Evolutionary conservation across 495 filamentous ascomycete species (phyloP).

Genomic region (Lasiosphaeris hirsuta): DNA sequence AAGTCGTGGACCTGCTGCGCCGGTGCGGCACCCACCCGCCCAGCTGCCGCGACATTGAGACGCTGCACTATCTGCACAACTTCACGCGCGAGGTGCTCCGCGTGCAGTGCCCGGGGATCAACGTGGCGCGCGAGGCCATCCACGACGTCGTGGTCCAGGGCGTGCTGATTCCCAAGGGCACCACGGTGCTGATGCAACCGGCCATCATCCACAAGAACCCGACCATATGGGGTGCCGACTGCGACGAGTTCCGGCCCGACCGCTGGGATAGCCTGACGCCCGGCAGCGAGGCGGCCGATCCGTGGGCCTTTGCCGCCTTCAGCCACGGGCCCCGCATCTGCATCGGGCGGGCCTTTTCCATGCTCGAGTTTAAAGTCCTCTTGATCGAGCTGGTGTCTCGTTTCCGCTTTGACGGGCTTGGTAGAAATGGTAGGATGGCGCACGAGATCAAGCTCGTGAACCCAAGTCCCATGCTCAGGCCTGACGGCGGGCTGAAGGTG

Average conservation of each 20-base stretch:
- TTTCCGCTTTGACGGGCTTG: conserved; percentile 9
- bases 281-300: background rate
- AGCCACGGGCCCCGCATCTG: conserved; percentile 8
- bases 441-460: conserved; percentile 1
- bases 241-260: conserved; percentile 29
- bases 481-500: background rate
- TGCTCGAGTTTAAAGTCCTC: conserved; percentile 12
- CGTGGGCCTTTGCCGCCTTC: conserved; percentile 4
- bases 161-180: conserved; percentile 29
- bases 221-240: conserved; percentile 32
- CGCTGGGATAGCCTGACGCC: conserved; percentile 36
- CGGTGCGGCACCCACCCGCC: too few relatives aligned
- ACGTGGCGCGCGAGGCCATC: conserved; percentile 23
- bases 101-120: conserved; percentile 32
- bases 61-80: conserved; percentile 36
- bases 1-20: conserved; percentile 17
- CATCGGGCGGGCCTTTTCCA: conserved; percentile 6
- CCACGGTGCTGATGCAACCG: conserved; percentile 28
- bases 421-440: background rate
- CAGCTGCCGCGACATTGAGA: conserved; percentile 23
- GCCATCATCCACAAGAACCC: conserved; percentile 26
- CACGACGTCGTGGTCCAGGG: conserved; percentile 27
- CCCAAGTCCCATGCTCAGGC: background rate
- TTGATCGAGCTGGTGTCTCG: conserved; percentile 1
- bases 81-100: conserved; percentile 40